Evolutionary conservation across 768 basidiomycete species (phyloP), one percentile per base, ranked within the genome.

Genomic region (Serendipita indica): DNA sequence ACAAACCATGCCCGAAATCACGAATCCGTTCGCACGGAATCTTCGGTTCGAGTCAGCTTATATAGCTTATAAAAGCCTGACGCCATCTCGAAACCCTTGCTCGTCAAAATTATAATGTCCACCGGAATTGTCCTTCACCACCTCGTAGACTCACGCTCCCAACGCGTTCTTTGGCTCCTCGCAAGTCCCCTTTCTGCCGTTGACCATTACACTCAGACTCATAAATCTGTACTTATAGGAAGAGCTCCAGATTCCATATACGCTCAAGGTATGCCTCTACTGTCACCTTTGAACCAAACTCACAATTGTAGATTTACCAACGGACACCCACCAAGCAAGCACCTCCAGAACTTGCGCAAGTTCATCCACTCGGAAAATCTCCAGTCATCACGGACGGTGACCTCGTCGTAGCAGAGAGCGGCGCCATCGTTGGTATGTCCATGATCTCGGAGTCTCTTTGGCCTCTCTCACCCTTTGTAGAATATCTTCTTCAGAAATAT

Each of bases 341-440:
- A 28, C 65, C 64, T 13, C 56, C 49, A 16, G 72, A 74, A 57
- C 63, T 75, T 10, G 62, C 64, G 25, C 57, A 70, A 2, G 58
- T 76, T 22, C 68, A 73, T 49, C 75, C 77, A n/a, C 64, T 77
- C 5, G 75, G 77, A 27, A 77, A 74, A 61, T 67, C 72, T 2
- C 77, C 76, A 14, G 69, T 77, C 57, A 75, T 77, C 39, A 74
- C 72, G 2, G 74, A 77, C 61, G 76, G 72, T 13, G 71, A 72
- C 18, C 58, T 74, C n/a, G 70, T 67, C 3, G 59, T 78, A 13
- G 71, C 74, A 14, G 73, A 74, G 61, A 73, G 75, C 60, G 71
- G 72, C 25, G 74, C 75, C n/a, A 76, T 77, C 39, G 66, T 75
- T 39, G 35, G 35, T 39, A 39, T 39, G 35, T 39, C 12, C 18